phyloP scores from a whole-genome alignment of 768 basidiomycete species.

The Boletales sp. region DNA sequence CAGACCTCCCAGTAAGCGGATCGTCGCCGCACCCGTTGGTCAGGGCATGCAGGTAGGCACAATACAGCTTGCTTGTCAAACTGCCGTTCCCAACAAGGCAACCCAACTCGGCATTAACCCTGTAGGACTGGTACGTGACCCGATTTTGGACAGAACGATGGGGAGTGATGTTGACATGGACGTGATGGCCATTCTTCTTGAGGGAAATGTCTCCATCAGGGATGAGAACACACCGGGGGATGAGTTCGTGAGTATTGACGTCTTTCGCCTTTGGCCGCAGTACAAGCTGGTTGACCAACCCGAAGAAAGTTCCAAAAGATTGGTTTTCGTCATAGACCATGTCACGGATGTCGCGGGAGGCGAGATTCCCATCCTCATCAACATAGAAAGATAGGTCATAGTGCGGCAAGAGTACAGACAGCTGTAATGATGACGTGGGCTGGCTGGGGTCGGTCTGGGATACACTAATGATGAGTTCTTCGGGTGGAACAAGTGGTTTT shows the following conservation, averaged over 20 bases:
- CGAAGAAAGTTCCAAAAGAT: slow-evolving; percentile 40
- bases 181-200: slow-evolving; percentile 4
- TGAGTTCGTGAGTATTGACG: background rate
- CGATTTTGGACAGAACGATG: background rate
- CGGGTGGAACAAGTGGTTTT: slow-evolving; percentile 8
- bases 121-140: slow-evolving; percentile 25
- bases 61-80: slow-evolving; percentile 30
- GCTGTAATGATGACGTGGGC: background rate
- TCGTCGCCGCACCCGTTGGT: slow-evolving; percentile 39
- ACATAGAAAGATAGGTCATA: slow-evolving; percentile 38
- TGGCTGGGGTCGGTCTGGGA: background rate
- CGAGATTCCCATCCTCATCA: slow-evolving; percentile 28
- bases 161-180: slow-evolving; percentile 5
- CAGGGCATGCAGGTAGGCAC: slow-evolving; percentile 42
- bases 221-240: slow-evolving; percentile 30
- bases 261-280: slow-evolving; percentile 24
- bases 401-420: slow-evolving; percentile 36
- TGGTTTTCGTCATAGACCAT: slow-evolving; percentile 40
- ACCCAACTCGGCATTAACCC: slow-evolving; percentile 28
- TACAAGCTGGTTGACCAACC: slow-evolving; percentile 38
- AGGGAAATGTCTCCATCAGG: slow-evolving; percentile 29
- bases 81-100: slow-evolving; percentile 21
- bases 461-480: slow-evolving; percentile 16
- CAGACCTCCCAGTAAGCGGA: slow-evolving; percentile 41
- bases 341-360: slow-evolving; percentile 36